Evolutionary conservation across 371 early-diverging fungal species (phyloP).

Genomic region (Umbelopsis sp.): DNA sequence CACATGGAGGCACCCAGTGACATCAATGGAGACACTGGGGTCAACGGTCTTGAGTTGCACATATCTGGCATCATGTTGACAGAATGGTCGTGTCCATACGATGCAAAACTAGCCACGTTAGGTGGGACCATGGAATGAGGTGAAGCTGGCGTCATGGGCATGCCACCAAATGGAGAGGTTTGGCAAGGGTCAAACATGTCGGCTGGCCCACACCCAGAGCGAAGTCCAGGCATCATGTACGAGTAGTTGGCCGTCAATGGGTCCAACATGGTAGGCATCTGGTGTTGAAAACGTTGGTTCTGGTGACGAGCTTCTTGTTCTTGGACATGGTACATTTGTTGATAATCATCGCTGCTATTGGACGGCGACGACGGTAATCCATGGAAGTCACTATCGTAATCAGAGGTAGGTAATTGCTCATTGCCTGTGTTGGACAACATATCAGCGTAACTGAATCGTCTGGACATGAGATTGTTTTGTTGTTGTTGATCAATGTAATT

Average conservation of each 20-base stretch:
- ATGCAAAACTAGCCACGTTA: not conserved
- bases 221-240: constrained; percentile 15
- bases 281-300: constrained; percentile 8
- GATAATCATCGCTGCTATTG: constrained; percentile 37
- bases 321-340: constrained; percentile 17
- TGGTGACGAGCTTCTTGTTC: constrained; percentile 10
- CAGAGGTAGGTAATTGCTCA: constrained; percentile 20
- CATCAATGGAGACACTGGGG: constrained; percentile 25
- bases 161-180: constrained; percentile 6
- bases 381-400: constrained; percentile 33
- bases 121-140: constrained; percentile 8
- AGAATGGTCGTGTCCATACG: not conserved
- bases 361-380: constrained; percentile 31
- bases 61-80: constrained; percentile 17
- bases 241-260: constrained; percentile 5
- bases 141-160: constrained; percentile 13
- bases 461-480: constrained; percentile 21
- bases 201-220: not conserved
- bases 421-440: constrained; percentile 39
- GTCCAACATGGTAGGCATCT: constrained; percentile 1
- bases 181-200: constrained; percentile 9
- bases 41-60: constrained; percentile 28
- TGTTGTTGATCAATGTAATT: not conserved
- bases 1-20: constrained; percentile 15
- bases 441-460: constrained; percentile 50